A percentile compares a stretch with the other conserved stretches of the same genome.
Evolutionary conservation across 2,329 filamentous ascomycete genomes (phyloP).

Genomic region (Tolypocladium pustulatum): DNA sequence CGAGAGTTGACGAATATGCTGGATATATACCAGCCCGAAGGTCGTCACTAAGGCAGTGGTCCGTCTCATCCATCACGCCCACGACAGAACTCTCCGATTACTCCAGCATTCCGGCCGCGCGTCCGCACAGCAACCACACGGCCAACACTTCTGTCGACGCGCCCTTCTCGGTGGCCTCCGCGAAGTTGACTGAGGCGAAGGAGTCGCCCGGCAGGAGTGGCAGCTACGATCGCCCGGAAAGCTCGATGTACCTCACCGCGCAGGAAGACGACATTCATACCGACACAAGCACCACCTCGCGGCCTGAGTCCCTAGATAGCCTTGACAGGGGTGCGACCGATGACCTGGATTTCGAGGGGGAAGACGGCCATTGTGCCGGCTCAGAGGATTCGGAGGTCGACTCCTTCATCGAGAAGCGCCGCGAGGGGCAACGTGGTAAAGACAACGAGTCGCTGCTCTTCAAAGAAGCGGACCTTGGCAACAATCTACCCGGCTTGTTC

Average conservation of each 20-base stretch:
- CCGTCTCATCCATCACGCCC: conserved; percentile 30
- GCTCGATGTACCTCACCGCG: not conserved
- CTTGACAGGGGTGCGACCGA: not conserved
- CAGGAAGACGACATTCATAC: not conserved
- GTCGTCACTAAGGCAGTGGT: conserved; percentile 23
- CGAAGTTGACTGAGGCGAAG: not conserved
- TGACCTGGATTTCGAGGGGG: not conserved
- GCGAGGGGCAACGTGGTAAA: conserved; percentile 1
- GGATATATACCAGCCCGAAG: conserved; percentile 3
- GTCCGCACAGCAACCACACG: conserved; percentile 32
- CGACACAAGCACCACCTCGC: not conserved
- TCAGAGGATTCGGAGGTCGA: conserved; percentile 19
- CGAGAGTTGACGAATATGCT: not conserved
- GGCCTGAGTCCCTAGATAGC: not conserved
- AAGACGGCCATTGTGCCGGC: conserved; percentile 4
- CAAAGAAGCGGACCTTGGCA: conserved; percentile 14
- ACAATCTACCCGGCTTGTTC: conserved; percentile 21
- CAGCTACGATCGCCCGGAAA: not conserved
- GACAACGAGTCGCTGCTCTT: conserved; percentile 28
- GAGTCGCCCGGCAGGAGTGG: not conserved
- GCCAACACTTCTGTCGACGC: conserved; percentile 34
- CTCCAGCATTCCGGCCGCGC: conserved; percentile 27
- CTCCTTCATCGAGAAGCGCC: conserved; percentile 15
- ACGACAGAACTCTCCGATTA: conserved; percentile 23
- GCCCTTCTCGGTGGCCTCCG: not conserved